These are phyloP conservation scores for Hanseniaspora jakobsenii DNA, from an alignment of 805 yeast genomes.

Conservation along the genomic window DNA sequence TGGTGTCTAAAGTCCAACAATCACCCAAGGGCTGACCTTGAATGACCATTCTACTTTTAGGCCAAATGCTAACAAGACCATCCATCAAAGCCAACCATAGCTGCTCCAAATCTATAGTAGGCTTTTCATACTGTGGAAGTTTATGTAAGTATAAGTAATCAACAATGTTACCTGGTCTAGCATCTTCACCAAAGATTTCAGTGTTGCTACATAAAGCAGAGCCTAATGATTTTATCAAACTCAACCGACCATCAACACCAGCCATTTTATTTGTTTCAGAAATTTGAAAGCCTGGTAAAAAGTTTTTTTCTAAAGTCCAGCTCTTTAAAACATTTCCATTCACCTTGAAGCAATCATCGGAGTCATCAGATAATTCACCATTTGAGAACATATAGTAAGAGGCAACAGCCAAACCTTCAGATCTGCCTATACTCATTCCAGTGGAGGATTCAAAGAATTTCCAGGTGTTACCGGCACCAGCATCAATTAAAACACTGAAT, in stretches of 20 bases:
- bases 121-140: slow-evolving; percentile 14
- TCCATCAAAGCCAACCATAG: slow-evolving; percentile 46
- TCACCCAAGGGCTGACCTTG: slow-evolving; percentile 48
- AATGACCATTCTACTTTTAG: slow-evolving; percentile 41
- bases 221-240: slow-evolving; percentile 39
- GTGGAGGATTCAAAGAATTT: slow-evolving; percentile 30
- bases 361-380: slow-evolving; percentile 36
- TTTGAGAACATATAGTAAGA: slow-evolving; percentile 41
- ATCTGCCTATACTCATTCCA: slow-evolving; percentile 28
- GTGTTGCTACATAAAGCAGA: slow-evolving; percentile 31
- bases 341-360: slow-evolving; percentile 32
- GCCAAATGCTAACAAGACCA: slow-evolving; percentile 52
- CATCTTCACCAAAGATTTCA: slow-evolving; percentile 36
- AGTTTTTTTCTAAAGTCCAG: slow-evolving; percentile 27
- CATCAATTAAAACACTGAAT: slow-evolving; percentile 51
- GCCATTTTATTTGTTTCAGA: slow-evolving; percentile 36
- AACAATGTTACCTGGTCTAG: slow-evolving; percentile 43
- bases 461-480: slow-evolving; percentile 59
- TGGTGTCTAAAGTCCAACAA: slow-evolving; percentile 42
- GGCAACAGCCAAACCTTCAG: slow-evolving; percentile 57
- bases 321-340: slow-evolving; percentile 32
- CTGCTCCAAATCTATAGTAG: slow-evolving; percentile 33
- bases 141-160: slow-evolving; percentile 33
- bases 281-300: slow-evolving; percentile 40
- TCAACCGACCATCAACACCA: slow-evolving; percentile 44